A percentile compares a stretch with the other conserved stretches of the same genome.
These are phyloP conservation scores for Cocos nucifera DNA, from an alignment of 176 grass and related monocot genomes.

Conservation along the genomic window DNA sequence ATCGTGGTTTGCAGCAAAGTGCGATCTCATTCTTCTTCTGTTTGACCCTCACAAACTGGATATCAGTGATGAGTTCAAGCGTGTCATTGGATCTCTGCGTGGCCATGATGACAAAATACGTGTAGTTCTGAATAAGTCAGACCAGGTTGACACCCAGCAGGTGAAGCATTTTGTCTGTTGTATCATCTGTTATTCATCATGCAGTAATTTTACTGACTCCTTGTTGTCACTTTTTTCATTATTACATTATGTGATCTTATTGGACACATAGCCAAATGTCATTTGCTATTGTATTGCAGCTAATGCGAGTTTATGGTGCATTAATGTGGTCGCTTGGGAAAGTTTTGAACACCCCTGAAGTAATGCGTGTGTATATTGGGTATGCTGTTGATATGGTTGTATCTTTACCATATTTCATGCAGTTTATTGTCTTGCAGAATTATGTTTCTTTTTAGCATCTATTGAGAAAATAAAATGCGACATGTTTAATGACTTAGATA, in stretches of 20 bases:
- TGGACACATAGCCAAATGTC: background rate
- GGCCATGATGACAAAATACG: conserved; percentile 94
- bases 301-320: conserved; percentile 99
- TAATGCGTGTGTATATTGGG: conserved; percentile 92
- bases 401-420: conserved; percentile 1
- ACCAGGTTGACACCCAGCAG: conserved; percentile 94
- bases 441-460: background rate
- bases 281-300: conserved; percentile 38
- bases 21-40: conserved; percentile 87
- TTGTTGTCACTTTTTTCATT: too few relatives aligned
- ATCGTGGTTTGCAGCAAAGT: conserved; percentile 92
- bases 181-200: too few relatives aligned
- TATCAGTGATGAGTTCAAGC: conserved; percentile 87
- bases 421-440: background rate
- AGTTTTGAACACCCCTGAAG: conserved; percentile 97
- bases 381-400: conserved; percentile 17
- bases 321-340: conserved; percentile 99
- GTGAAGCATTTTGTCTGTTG: conserved; percentile 21
- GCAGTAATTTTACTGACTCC: too few relatives aligned
- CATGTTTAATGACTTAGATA: too few relatives aligned
- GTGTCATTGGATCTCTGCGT: conserved; percentile 71
- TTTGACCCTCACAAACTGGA: conserved; percentile 95
- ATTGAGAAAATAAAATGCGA: background rate
- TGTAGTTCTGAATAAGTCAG: conserved; percentile 91
- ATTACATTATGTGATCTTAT: background rate